Evolutionary conservation across 1,284 basidiomycete genomes (phyloP).

Genomic region (Cutaneotrichosporon curvatum): DNA sequence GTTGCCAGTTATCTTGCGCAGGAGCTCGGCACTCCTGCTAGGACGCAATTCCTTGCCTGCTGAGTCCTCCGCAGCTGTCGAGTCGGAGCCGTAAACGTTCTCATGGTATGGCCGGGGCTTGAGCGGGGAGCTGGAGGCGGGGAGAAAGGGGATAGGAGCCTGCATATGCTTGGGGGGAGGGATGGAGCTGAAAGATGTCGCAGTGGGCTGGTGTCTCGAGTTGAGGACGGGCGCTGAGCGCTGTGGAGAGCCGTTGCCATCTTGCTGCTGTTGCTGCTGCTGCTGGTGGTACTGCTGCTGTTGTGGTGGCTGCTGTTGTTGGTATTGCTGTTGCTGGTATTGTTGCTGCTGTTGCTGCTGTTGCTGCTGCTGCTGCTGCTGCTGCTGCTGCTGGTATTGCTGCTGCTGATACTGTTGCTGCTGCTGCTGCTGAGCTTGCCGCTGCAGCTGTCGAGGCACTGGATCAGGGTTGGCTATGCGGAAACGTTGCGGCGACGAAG

Average conservation of each 20-base stretch:
- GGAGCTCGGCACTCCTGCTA: slow-evolving; percentile 8
- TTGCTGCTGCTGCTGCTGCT: background rate
- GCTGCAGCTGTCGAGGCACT: background rate
- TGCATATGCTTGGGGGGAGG: background rate
- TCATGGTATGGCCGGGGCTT: background rate
- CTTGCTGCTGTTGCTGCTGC: background rate
- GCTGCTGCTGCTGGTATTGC: too few relatives aligned
- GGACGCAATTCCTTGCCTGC: background rate
- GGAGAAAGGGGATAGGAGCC: background rate
- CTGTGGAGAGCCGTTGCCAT: too few relatives aligned
- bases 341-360: background rate
- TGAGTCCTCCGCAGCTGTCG: too few relatives aligned
- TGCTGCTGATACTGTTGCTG: too few relatives aligned
- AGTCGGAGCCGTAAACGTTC: background rate
- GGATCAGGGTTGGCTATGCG: slow-evolving; percentile 5
- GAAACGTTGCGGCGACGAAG: background rate
- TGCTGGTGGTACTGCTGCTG: background rate
- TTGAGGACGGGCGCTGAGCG: background rate
- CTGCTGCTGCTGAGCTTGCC: too few relatives aligned
- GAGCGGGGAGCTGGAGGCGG: background rate
- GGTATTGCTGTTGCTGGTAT: background rate
- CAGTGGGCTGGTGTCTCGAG: background rate
- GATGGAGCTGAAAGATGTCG: background rate
- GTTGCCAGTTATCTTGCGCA: slow-evolving; percentile 3
- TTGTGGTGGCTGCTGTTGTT: background rate